Conservation (phyloP, 116 monocot species). For the Zostera marina region DNA sequence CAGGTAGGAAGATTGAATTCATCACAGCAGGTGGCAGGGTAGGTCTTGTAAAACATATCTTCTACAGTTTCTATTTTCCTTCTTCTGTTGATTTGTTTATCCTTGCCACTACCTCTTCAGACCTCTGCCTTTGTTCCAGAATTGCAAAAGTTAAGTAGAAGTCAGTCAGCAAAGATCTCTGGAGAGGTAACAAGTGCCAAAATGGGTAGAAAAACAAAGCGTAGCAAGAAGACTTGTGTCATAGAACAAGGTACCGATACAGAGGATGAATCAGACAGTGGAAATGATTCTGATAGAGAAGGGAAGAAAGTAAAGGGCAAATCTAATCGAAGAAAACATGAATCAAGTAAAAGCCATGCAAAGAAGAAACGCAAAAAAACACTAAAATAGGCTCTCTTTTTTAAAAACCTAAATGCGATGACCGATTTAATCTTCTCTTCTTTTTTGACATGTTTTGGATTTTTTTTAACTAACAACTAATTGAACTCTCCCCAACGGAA, state of each 20-base stretch:
- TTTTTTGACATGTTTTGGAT: too few relatives aligned
- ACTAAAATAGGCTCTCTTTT: not conserved
- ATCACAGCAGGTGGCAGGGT: constrained; percentile 89
- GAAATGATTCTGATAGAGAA: constrained; percentile 3
- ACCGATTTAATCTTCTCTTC: too few relatives aligned
- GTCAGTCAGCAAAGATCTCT: constrained; percentile 14
- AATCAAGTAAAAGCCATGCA: not conserved
- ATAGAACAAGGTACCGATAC: constrained; percentile 1
- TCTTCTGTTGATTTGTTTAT: not conserved
- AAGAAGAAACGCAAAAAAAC: constrained; percentile 4
- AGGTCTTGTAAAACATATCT: constrained; percentile 9
- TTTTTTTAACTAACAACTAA: too few relatives aligned
- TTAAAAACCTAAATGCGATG: not conserved
- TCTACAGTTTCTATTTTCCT: not conserved
- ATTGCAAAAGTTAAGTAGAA: constrained; percentile 51
- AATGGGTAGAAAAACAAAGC: constrained; percentile 1
- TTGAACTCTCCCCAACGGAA: too few relatives aligned
- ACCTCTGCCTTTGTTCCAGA: constrained; percentile 86
- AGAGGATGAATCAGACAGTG: not conserved
- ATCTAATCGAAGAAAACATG: not conserved
- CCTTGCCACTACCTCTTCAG: constrained; percentile 19
- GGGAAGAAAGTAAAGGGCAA: not conserved
- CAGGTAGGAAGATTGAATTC: constrained; percentile 91
- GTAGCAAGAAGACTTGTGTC: not conserved
- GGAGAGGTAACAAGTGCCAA: constrained; percentile 21